phyloP scores from a whole-genome alignment of 768 basidiomycete species.

The Podaxis sp. region DNA sequence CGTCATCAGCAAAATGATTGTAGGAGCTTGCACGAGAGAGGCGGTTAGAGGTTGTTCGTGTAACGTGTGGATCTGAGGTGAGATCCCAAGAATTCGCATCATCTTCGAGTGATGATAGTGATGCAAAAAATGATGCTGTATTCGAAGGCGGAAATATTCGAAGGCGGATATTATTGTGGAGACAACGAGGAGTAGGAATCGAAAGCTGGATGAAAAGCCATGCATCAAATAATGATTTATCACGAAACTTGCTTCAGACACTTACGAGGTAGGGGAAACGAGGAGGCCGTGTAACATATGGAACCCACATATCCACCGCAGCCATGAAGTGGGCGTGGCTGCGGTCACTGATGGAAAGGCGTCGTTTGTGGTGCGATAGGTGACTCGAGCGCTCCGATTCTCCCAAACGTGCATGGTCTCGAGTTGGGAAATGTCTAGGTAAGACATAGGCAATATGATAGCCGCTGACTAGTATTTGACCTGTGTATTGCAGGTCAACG shows the following conservation, averaged over 20 bases:
- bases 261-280: conserved; percentile 73
- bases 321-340: conserved; percentile 76
- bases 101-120: conserved; percentile 74
- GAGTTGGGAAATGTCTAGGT: conserved; percentile 60
- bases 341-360: conserved; percentile 59
- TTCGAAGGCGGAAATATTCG: conserved; percentile 68
- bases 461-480: conserved; percentile 72
- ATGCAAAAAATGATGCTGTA: conserved; percentile 62
- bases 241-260: conserved; percentile 9
- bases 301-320: conserved; percentile 75
- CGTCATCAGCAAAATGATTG: conserved; percentile 77
- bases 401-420: conserved; percentile 10
- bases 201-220: conserved; percentile 49
- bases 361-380: conserved; percentile 34
- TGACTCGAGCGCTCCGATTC: not conserved
- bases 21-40: conserved; percentile 59
- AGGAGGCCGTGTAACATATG: conserved; percentile 66
- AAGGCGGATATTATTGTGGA: conserved; percentile 73
- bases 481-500: conserved; percentile 68
- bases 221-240: conserved; percentile 9
- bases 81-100: conserved; percentile 72
- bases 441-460: conserved; percentile 78
- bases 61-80: conserved; percentile 74
- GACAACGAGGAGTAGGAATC: conserved; percentile 74
- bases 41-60: conserved; percentile 48